Evolutionary conservation across 192 early-diverging fungal genomes (phyloP).

Genomic region (Funneliformis mosseae): DNA sequence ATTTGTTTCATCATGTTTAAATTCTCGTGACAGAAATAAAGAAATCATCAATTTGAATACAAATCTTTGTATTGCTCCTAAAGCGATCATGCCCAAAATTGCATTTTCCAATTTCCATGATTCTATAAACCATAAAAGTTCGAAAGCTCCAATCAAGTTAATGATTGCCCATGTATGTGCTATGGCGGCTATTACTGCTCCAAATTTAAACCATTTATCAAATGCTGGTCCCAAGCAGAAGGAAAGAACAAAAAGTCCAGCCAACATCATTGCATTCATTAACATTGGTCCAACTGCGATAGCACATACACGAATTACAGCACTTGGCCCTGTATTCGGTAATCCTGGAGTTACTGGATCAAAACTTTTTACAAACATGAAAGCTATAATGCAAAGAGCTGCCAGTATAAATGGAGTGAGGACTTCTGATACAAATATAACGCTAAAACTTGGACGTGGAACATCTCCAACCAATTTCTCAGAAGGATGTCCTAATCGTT

Average conservation of each 20-base stretch:
- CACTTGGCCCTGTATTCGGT: slow-evolving; percentile 43
- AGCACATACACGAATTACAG: slow-evolving; percentile 60
- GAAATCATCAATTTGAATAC: slow-evolving; percentile 70
- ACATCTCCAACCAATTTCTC: slow-evolving; percentile 59
- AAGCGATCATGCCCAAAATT: slow-evolving; percentile 67
- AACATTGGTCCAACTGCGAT: slow-evolving; percentile 71
- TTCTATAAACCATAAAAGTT: slow-evolving; percentile 68
- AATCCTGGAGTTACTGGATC: slow-evolving; percentile 35
- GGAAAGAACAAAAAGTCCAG: slow-evolving; percentile 66
- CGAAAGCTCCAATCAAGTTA: slow-evolving; percentile 62
- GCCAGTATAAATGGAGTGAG: slow-evolving; percentile 68
- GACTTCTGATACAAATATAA: slow-evolving; percentile 73
- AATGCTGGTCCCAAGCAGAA: slow-evolving; percentile 63
- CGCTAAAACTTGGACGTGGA: slow-evolving; percentile 65
- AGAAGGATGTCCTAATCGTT: slow-evolving; percentile 68
- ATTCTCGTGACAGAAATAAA: slow-evolving; percentile 76
- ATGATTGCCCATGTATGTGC: slow-evolving; percentile 67
- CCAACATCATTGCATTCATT: slow-evolving; percentile 67
- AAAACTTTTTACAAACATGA: slow-evolving; percentile 71
- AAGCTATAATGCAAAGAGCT: slow-evolving; percentile 60
- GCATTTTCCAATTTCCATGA: slow-evolving; percentile 64
- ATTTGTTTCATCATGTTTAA: slow-evolving; percentile 82
- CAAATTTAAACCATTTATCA: slow-evolving; percentile 70
- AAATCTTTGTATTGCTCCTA: slow-evolving; percentile 68
- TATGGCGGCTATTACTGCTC: slow-evolving; percentile 67